These are phyloP conservation scores for Penicillium cinerascens DNA, from an alignment of 495 filamentous ascomycete species.

Conservation along the genomic window DNA sequence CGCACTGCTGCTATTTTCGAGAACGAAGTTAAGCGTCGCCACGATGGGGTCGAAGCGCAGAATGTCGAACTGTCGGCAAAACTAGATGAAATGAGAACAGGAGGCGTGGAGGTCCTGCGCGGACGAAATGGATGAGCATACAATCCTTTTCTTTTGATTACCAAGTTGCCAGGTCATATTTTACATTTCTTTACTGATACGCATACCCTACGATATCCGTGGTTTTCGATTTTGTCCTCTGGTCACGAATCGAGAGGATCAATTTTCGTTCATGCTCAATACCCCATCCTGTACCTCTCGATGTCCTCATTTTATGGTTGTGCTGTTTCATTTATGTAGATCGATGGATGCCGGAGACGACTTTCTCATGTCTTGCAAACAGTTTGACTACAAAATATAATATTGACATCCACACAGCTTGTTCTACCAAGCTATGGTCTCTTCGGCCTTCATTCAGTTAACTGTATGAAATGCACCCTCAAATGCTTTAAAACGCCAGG, in stretches of 20 bases:
- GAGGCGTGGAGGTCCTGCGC: constrained; percentile 40
- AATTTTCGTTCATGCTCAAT: constrained; percentile 13
- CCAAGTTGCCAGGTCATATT: not conserved
- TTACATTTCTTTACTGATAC: constrained; percentile 5
- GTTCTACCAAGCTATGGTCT: constrained; percentile 7
- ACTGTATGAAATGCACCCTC: not conserved
- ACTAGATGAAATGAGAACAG: constrained; percentile 41
- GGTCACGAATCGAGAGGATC: not conserved
- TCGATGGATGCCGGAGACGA: not conserved
- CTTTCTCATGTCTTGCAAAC: not conserved
- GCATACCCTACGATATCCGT: not conserved
- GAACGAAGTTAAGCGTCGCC: constrained; percentile 55
- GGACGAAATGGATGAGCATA: constrained; percentile 33
- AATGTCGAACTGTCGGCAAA: constrained; percentile 36
- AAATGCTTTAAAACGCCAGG: constrained; percentile 15
- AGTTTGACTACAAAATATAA: constrained; percentile 8
- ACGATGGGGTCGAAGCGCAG: constrained; percentile 40
- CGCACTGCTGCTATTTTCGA: constrained; percentile 64
- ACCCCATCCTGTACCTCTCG: constrained; percentile 12
- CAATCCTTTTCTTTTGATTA: not conserved
- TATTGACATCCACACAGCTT: constrained; percentile 11
- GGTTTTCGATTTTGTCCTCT: not conserved
- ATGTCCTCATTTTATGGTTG: no score
- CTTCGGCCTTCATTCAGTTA: constrained; percentile 5
- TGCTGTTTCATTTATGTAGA: not conserved